Base-by-base conservation (phyloP, 1,284 basidiomycete genomes). In the Mycosarcoma maydis region DNA sequence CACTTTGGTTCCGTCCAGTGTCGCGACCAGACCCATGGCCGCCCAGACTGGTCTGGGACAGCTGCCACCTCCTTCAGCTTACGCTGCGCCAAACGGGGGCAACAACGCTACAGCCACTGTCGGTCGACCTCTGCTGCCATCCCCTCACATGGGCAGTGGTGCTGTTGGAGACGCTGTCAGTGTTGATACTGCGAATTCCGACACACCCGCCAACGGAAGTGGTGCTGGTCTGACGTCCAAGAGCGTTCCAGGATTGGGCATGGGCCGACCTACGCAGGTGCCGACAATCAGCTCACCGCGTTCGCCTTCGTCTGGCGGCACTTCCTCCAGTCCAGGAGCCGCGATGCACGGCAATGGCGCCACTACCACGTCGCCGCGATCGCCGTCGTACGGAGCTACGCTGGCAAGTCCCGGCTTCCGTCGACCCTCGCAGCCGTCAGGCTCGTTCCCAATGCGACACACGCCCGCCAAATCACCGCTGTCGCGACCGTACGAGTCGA, bases 381-480 rank as follows among this genome's bases (percentile, higher is more conserved):
- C 69, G 11, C 58, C 69, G 8, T 67, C 65, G 14, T 67, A 62
- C 33, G 51, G 64, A 23, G 55, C 51, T 7, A 54, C 38, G 6
- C 34, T 59, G 22, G 57, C 46, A 11, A 68, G 60, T n/a, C 59
- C 60, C 4, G 51, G 46, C 23, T 52, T 53, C 14, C 65, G 55
- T 26, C 62, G 64, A 53, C 54, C 64, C 23, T 68, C 52, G 36
- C 70, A 72, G 49, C 46, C 55, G 13, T 68, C 65, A 4, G 70
- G 70, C 16, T 64, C 59, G 26, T 73, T 73, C 39, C 66, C 70
- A 2, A 56, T 73, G 59, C 70, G 70, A 23, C 70, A 73, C 30
- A 60, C 60, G 20, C 65, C 70, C 8, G 66, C 66, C 20, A 57
- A 59, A 27, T 73, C 70, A 38, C 70, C 70, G 13, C 45, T 73